Evolutionary conservation across 2,329 filamentous ascomycete genomes (phyloP), one percentile per base, ranked within the genome.

Genomic region (Colletotrichum limetticola): DNA sequence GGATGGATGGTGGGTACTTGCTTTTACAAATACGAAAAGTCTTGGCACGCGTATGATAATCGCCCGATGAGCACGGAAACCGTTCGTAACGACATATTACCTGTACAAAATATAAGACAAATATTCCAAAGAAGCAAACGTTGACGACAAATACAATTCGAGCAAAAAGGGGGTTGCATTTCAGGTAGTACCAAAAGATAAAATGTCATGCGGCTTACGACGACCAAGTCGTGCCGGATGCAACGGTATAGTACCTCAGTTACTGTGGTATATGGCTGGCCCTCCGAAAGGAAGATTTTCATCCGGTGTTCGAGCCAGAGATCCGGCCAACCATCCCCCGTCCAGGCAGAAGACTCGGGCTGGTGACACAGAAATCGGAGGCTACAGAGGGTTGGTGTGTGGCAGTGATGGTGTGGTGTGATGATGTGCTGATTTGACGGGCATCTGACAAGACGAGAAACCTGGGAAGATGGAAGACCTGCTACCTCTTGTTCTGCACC

Each of bases 21-120:
- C 24, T 63, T 63, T 72, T 42, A 63, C 64, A 68, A 71, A 71
- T 71, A 66, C 53, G 22, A 22, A 22, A 24, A 46, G 69, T 52
- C 65, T 72, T 68, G 69, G 65, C 58, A 37, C 42, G 9, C 42
- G 69, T 63, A n/a, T 72, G 65, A 68, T 63, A 8, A 37, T 56
- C 66, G 22, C 24, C 49, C 30, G 66, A 53, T 56, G 46, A 26
- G 55, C 53, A 58, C 61, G 53, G 53, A 58, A 28, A 49, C 26
- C 35, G 42, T 28, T 56, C 16, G 32, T 22, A 28, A 24, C 22
- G 12, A 7, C 46, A 37, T 35, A 49, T 4, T 30, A 32, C 9
- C n/a, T 19, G 11, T 6, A 22, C 11, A 12, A 42, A 9, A 22
- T 58, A 52, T 24, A 12, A 65, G 22, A n/a, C 0, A n/a, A n/a